Percentiles rank a stretch among this genome's conserved stretches.
Conservation (phyloP, 148 eudicot genomes). For the Camellia japonica region DNA sequence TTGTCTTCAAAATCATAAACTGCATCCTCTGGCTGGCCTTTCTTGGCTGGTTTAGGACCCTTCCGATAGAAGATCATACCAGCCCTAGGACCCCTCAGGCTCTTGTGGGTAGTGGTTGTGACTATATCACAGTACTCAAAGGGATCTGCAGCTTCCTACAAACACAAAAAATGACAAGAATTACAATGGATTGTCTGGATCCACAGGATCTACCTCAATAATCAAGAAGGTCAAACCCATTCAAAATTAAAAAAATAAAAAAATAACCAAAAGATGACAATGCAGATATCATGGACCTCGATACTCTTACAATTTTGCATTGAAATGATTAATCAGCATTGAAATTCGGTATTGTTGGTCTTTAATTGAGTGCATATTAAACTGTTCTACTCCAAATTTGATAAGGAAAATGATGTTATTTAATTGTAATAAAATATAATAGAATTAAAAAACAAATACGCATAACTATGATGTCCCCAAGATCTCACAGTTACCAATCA, state of each 20-base stretch:
- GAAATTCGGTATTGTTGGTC: not conserved
- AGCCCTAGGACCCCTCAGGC: constrained; percentile 92
- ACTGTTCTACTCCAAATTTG: constrained; percentile 1
- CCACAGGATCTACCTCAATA: not conserved
- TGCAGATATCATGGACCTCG: not conserved
- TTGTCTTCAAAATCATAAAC: constrained; percentile 89
- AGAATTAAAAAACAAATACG: not conserved
- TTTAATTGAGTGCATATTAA: not conserved
- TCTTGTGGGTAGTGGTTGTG: constrained; percentile 94
- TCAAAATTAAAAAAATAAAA: too few species aligned
- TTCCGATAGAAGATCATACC: constrained; percentile 97
- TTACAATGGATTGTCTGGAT: not conserved
- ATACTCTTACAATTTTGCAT: not conserved
- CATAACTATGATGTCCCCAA: too few species aligned
- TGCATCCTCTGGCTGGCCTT: constrained; percentile 95
- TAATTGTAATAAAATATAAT: not conserved
- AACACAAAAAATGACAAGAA: not conserved
- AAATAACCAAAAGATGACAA: not conserved
- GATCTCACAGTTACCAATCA: not conserved
- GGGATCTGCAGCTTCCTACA: constrained; percentile 91
- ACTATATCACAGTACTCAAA: constrained; percentile 93
- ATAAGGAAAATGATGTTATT: too few species aligned
- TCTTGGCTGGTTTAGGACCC: constrained; percentile 95
- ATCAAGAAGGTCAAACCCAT: not conserved
- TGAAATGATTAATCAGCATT: not conserved